phyloP scores from a whole-genome alignment of 352 stramenopile species.

The Aphanomyces invadans region DNA sequence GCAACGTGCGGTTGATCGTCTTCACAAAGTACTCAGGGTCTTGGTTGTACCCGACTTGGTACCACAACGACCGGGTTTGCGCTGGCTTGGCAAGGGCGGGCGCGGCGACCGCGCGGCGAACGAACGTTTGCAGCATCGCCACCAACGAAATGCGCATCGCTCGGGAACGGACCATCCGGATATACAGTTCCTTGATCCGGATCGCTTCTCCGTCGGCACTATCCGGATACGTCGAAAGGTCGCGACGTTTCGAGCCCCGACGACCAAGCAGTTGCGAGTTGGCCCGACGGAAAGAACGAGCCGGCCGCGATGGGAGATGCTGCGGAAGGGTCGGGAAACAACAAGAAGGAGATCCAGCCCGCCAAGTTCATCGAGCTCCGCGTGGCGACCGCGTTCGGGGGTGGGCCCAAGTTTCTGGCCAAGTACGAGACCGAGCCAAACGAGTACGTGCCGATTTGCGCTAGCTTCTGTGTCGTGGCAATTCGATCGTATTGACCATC shows the following conservation, averaged over 20 bases:
- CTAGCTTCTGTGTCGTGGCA: neutral
- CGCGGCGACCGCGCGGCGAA: conserved; percentile 9
- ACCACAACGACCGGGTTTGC: conserved; percentile 21
- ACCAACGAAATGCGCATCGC: conserved; percentile 11
- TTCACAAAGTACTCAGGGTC: conserved; percentile 45
- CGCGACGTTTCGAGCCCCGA: conserved; percentile 16
- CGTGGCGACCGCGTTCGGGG: conserved; percentile 60
- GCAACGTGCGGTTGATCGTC: conserved; percentile 61
- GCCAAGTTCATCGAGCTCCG: conserved; percentile 77
- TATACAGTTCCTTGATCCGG: conserved; percentile 11
- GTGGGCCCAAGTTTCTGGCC: conserved; percentile 61
- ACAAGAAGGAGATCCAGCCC: conserved; percentile 66
- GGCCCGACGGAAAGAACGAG: conserved; percentile 1
- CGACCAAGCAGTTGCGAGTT: neutral
- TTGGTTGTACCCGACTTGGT: conserved; percentile 22
- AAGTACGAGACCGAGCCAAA: conserved; percentile 80
- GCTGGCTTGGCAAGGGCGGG: neutral
- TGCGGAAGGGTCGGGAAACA: conserved; percentile 6
- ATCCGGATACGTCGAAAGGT: conserved; percentile 10
- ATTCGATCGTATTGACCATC: neutral
- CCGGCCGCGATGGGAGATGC: neutral
- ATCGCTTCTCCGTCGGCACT: neutral
- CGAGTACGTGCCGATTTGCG: conserved; percentile 36
- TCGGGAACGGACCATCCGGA: neutral
- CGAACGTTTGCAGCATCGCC: conserved; percentile 7